A percentile compares a stretch with the other conserved stretches of the same genome.
Conservation (phyloP, 495 filamentous ascomycete genomes). For the Penicillium desertorum region DNA sequence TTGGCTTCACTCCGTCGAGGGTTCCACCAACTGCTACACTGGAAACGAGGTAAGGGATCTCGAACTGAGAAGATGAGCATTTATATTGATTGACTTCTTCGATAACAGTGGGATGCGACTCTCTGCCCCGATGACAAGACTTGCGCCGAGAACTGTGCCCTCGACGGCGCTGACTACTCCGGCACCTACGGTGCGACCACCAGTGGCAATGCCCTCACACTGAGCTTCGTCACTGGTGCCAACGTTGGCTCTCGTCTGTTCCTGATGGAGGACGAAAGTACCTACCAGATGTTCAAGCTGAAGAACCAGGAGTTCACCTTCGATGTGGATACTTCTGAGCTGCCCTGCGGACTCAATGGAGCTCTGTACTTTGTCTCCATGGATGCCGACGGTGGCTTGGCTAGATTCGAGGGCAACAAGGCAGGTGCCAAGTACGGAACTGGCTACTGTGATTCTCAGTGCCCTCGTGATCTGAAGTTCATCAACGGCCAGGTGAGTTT, state of each 20-base stretch:
- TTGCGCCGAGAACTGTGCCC: conserved; percentile 58
- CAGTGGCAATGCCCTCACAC: conserved; percentile 51
- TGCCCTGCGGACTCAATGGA: conserved; percentile 71
- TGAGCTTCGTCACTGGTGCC: conserved; percentile 54
- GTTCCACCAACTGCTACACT: conserved; percentile 64
- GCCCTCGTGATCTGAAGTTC: conserved; percentile 63
- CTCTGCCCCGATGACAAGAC: conserved; percentile 53
- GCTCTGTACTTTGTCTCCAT: conserved; percentile 69
- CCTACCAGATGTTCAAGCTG: conserved; percentile 61
- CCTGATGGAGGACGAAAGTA: conserved; percentile 51
- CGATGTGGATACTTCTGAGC: conserved; percentile 62
- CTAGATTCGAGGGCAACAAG: conserved; percentile 54
- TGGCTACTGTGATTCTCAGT: conserved; percentile 76
- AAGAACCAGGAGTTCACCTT: conserved; percentile 66
- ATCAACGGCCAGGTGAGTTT: conserved; percentile 55
- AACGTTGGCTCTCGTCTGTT: conserved; percentile 63
- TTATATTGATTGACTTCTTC: neutral
- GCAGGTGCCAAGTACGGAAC: conserved; percentile 73
- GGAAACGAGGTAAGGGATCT: conserved; percentile 41
- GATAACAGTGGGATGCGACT: conserved; percentile 46
- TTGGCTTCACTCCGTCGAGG: conserved; percentile 53
- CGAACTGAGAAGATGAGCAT: neutral
- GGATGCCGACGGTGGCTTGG: conserved; percentile 60
- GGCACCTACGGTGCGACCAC: conserved; percentile 57
- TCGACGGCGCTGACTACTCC: conserved; percentile 61